Evolutionary conservation across 306 rosid species (phyloP).

Genomic region (Pyrus bretschneideri): DNA sequence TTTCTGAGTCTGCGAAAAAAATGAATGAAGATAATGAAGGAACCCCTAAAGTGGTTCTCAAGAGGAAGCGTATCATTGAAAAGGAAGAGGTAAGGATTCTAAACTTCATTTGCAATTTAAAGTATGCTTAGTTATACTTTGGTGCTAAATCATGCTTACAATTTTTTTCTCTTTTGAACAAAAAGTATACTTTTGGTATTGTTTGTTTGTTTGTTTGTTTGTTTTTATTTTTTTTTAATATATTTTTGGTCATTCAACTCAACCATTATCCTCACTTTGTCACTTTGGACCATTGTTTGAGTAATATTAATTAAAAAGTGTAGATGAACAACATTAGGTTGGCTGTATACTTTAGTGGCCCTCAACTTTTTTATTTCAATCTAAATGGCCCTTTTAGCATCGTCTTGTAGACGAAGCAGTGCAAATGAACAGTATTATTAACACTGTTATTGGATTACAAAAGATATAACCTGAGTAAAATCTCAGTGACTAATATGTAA

Average conservation of each 20-base stretch:
- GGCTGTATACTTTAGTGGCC: not conserved
- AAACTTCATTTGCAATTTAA: not conserved
- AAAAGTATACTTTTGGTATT: not conserved
- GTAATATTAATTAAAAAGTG: not conserved
- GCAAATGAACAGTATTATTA: not conserved
- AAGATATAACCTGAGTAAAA: too few species aligned
- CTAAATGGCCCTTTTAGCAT: not conserved
- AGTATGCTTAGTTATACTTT: not conserved
- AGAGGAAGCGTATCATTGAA: conserved; percentile 20
- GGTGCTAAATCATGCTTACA: not conserved
- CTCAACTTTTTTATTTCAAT: not conserved
- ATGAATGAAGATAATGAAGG: conserved; percentile 15
- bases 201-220: not conserved
- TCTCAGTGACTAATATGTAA: too few species aligned
- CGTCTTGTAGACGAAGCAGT: not conserved
- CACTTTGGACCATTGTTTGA: not conserved
- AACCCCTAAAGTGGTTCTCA: conserved; percentile 30
- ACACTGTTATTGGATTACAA: not conserved
- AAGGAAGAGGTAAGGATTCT: conserved; percentile 27
- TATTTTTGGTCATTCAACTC: not conserved
- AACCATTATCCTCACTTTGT: not conserved
- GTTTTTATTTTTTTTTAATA: too few species aligned
- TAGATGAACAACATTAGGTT: not conserved
- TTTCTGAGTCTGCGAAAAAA: conserved; percentile 22
- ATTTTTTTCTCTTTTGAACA: not conserved